Base-by-base conservation (phyloP, 1,139 yeast genomes). In the Geotrichum candidum region DNA sequence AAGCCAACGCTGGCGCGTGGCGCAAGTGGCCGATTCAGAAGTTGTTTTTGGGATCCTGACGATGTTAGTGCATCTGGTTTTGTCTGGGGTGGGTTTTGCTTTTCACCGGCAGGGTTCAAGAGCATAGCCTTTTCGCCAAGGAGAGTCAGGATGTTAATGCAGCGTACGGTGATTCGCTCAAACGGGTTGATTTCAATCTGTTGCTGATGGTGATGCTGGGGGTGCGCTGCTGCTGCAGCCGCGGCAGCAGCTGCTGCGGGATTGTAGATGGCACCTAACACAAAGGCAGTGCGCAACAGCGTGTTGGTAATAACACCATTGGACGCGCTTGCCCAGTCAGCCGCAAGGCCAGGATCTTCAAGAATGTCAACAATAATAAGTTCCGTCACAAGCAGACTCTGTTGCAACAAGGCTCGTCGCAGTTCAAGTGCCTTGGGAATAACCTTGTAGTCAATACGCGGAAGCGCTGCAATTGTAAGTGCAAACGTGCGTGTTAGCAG, bases 371-470 rank as follows among this genome's bases (percentile, higher is more conserved):
- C 76, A 61, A 80, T 81, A 51, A 85, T 69, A 50, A 82, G 71
- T 66, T 84, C 86, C 6, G 83, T 84, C 0, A 86, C 86, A 65
- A 85, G 78, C 41, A 84, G 74, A 41, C 85, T 80, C 69, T 85
- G 88, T 22, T 83, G 79, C 18, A 84, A 72, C 1, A 85, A 78
- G 5, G 88, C 83, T 31, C 85, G 78, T 54, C 87, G 71, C 25
- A 74, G 66, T 48, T 77, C 80, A 54, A 77, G 69, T 5, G 76
- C 75, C 18, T 76, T 68, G 6, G 79, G 76, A 33, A 77, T 72
- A 23, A 75, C 72, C 25, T 74, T 67, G 65, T 72, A 69, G 62
- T 77, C 78, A 2, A 72, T 70, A 38, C 75, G 67, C 1, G 80
- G 80, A 57, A 77, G 66, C 51, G 76, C 73, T 3, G 78, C 73